Conservation (phyloP, 306 rosid species). For the Urtica urens region DNA sequence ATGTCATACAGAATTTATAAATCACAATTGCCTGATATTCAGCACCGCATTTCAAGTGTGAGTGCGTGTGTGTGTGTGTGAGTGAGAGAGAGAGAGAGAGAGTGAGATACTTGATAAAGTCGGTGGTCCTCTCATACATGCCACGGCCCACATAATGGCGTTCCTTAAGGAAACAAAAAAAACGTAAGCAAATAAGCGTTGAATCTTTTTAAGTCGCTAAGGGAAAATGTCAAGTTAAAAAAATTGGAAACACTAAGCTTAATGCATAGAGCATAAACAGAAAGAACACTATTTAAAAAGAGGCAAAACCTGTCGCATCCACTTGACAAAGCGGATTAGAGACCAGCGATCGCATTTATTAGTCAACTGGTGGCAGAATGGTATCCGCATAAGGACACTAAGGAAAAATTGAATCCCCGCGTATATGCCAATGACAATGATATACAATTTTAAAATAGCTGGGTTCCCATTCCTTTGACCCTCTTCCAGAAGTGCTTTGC, state of each 20-base stretch:
- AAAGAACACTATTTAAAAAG: not conserved
- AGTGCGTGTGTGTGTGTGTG: no score
- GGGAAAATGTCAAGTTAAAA: slow-evolving; percentile 12
- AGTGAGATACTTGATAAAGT: slow-evolving; percentile 65
- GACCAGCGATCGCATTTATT: slow-evolving; percentile 88
- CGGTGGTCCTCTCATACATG: slow-evolving; percentile 83
- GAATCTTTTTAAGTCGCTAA: no score
- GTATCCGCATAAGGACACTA: slow-evolving; percentile 81
- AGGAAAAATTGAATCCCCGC: slow-evolving; percentile 78
- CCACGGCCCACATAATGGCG: slow-evolving; percentile 91
- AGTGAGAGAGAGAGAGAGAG: not conserved
- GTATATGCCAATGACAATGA: slow-evolving; percentile 61
- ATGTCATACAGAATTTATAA: no score
- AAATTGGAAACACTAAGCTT: slow-evolving; percentile 1
- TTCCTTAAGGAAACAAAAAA: slow-evolving; percentile 42
- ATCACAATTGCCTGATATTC: no score
- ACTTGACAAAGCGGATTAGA: slow-evolving; percentile 66
- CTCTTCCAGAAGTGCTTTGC: slow-evolving; percentile 83
- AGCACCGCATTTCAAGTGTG: no score
- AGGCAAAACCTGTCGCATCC: slow-evolving; percentile 84
- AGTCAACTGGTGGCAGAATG: slow-evolving; percentile 65
- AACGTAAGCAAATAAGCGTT: slow-evolving; percentile 5
- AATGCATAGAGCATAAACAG: slow-evolving; percentile 15
- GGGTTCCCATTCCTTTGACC: slow-evolving; percentile 35
- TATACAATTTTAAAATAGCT: slow-evolving; percentile 43